These are phyloP conservation scores for Spathaspora boniae DNA, from an alignment of 805 yeast genomes.

Conservation along the genomic window DNA sequence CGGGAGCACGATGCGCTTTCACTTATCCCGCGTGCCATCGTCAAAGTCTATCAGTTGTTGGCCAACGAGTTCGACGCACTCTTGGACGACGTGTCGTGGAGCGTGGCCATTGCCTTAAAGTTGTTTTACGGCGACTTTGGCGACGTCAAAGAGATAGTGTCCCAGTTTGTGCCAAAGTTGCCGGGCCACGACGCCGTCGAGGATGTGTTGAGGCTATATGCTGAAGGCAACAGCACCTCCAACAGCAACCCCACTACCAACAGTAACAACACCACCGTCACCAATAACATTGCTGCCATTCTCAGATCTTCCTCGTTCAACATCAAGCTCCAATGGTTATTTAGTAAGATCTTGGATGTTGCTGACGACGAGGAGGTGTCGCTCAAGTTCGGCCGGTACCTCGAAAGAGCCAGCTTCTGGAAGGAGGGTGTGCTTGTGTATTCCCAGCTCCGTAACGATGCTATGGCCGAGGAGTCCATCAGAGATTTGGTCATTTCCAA, in stretches of 20 bases:
- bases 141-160: slow-evolving; percentile 9
- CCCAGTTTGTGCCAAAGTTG: slow-evolving; percentile 7
- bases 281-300: not conserved
- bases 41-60: slow-evolving; percentile 62
- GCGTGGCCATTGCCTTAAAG: slow-evolving; percentile 52
- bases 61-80: slow-evolving; percentile 47
- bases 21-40: slow-evolving; percentile 51
- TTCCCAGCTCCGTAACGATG: slow-evolving; percentile 52
- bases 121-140: slow-evolving; percentile 58
- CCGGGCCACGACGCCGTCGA: slow-evolving; percentile 14
- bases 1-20: slow-evolving; percentile 21
- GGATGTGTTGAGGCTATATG: slow-evolving; percentile 20
- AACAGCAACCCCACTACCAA: too few species aligned
- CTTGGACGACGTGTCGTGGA: slow-evolving; percentile 59
- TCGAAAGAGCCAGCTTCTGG: slow-evolving; percentile 46
- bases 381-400: slow-evolving; percentile 43
- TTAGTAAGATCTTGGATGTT: slow-evolving; percentile 39
- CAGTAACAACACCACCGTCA: too few species aligned
- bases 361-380: slow-evolving; percentile 24
- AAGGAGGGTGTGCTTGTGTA: slow-evolving; percentile 62
- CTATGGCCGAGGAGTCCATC: slow-evolving; percentile 39
- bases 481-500: slow-evolving; percentile 30
- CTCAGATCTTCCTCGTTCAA: slow-evolving; percentile 21
- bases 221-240: not conserved
- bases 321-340: slow-evolving; percentile 49